Base-by-base conservation (phyloP, 352 stramenopile species). In the Phytophthora rubi region DNA sequence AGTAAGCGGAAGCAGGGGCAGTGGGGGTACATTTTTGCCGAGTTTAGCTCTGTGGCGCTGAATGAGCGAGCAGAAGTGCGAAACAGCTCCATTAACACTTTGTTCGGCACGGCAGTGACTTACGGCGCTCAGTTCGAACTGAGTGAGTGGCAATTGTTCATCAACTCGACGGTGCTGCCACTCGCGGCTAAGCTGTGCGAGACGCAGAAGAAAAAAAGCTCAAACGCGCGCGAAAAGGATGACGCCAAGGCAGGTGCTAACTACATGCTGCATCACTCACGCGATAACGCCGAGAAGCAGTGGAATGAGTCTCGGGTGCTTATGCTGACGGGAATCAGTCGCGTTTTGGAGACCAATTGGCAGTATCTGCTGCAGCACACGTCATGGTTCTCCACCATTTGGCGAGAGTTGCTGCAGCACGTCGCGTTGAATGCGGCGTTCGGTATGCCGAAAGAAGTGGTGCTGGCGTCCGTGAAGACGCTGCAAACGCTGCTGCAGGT, bases 21-120 rank as follows among this genome's bases (percentile, higher is more conserved):
- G 30, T 95, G 84, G 88, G 77, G 68, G 16, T 95, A 62, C 64
- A 83, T 83, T 35, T 95, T 97, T 58, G 72, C 73, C 3, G 87
- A 98, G 56, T 86, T 98, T 10, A 82, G 83, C n/a, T 79, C 83
- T 13, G 86, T 99, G 3, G 89, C 96, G 8, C 73, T 98, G 23
- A 97, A 99, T 62, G 83, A 87, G 30, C 88, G 97, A 48, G 88
- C 93, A 0, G 97, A 99, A 77, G 94, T 99, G 61, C 82, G 97
- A 57, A 99, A 99, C 77, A 99, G 96, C 70, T 91, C 97, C 16
- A 95, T 99, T 37, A 99, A 99, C 67, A 99, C 97, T 13, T 81
- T 99, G 1, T 99, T 99, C 73, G 97, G 95, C n/a, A 98, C 94
- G 2, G 94, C 98, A 48, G 95, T 98, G 65, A 98, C 97, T 6